Base-by-base conservation (phyloP, 2,329 filamentous ascomycete genomes). In the Claviceps lovelessii region DNA sequence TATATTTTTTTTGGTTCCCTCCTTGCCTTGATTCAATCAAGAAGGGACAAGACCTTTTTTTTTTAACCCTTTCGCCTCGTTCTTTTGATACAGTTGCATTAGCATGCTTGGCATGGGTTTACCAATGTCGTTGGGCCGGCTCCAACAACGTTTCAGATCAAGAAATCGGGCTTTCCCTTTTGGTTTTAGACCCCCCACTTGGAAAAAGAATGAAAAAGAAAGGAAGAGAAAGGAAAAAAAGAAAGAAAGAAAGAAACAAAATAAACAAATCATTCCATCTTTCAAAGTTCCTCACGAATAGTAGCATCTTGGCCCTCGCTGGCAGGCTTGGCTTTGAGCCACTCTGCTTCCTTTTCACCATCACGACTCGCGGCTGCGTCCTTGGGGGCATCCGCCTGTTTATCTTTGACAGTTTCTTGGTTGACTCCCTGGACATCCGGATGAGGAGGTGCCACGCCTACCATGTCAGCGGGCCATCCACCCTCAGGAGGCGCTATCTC, bases 241-340 rank as follows among this genome's bases (percentile, higher is more conserved):
- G n/a, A 8, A 17, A 31, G 11, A 3, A 47, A 29, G 13, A 19
- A 2, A 28, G 11, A 28, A 28, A 29, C 1, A 46, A 13, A 29
- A 46, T 10, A 28, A 19, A 35, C 5, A 50, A 11, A 28, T 53
- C 42, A 11, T 15, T 31, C 6, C n/a, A 23, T 50, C 11, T 55
- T 55, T 63, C 65, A 72, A 54, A 71, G 61, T 63, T 72, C 68
- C 39, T 72, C 70, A 57, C 66, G 68, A 49, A 61, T 64, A 15
- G 74, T 78, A 33, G 81, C 80, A 63, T 83, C 80, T 59, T 80
- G 78, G 57, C 74, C 74, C 61, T 84, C 81, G 61, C 80, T 84
- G 2, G 78, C 81, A 39, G 81, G 81, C 71, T 83, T 83, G 46
- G 80, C 76, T 61, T 74, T 71, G 60, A 70, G 72, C 60, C 72